A percentile compares a stretch with the other conserved stretches of the same genome.
These are phyloP conservation scores for Cryptococcus hybrid DNA, from an alignment of 1,284 basidiomycete species.

Conservation along the genomic window DNA sequence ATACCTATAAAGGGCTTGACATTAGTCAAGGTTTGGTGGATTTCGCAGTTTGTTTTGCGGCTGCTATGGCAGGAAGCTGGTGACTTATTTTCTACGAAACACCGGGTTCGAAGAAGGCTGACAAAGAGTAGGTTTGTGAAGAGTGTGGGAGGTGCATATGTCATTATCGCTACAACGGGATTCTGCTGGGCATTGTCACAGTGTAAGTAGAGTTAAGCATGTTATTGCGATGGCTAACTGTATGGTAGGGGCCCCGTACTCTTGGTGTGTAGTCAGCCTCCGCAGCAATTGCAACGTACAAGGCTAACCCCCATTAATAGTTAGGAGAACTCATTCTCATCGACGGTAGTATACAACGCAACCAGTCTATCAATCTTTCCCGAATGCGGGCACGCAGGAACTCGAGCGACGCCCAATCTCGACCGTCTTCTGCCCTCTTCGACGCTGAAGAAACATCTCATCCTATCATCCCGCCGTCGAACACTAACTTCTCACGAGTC, in stretches of 20 bases:
- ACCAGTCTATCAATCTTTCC: slow-evolving; percentile 12
- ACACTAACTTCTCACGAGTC: too few relatives aligned
- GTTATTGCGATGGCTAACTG: not conserved
- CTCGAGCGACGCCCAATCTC: not conserved
- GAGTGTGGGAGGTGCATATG: slow-evolving; percentile 50
- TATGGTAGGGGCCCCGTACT: slow-evolving; percentile 49
- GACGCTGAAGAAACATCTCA: not conserved
- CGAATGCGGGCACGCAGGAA: slow-evolving; percentile 1
- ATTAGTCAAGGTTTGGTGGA: slow-evolving; percentile 41
- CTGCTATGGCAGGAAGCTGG: slow-evolving; percentile 49
- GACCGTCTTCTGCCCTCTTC: slow-evolving; percentile 5
- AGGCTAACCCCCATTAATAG: too few relatives aligned
- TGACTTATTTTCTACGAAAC: slow-evolving; percentile 21
- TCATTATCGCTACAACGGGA: slow-evolving; percentile 53
- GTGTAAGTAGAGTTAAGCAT: slow-evolving; percentile 27
- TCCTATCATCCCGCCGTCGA: not conserved
- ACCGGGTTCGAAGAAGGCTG: not conserved
- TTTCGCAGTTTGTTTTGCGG: slow-evolving; percentile 45
- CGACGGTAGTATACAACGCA: slow-evolving; percentile 27
- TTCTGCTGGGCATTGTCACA: slow-evolving; percentile 54
- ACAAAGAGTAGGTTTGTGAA: slow-evolving; percentile 36
- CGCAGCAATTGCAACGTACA: too few relatives aligned
- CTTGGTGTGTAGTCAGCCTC: slow-evolving; percentile 24
- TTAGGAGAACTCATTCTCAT: slow-evolving; percentile 48
- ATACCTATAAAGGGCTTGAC: slow-evolving; percentile 46